Conservation (phyloP, 2,329 filamentous ascomycete species). For the Fusarium nygamai region DNA sequence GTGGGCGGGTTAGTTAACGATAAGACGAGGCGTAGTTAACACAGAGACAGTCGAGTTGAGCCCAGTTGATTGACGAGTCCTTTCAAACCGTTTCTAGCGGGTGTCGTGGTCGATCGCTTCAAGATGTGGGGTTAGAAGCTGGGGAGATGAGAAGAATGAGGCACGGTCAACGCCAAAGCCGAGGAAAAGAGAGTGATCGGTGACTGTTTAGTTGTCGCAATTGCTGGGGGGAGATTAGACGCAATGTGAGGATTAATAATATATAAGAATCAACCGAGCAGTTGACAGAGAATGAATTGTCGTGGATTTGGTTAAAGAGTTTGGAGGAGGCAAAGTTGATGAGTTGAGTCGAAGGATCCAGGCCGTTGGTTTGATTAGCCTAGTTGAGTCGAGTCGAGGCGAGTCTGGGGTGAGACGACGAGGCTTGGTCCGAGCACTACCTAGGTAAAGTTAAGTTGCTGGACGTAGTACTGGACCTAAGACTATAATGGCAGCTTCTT, state of each 20-base stretch:
- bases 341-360: slow-evolving; percentile 15
- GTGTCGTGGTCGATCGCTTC: slow-evolving; percentile 31
- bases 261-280: background rate
- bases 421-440: background rate
- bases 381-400: background rate
- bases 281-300: background rate
- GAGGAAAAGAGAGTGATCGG: background rate
- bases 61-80: background rate
- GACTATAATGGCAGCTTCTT: background rate
- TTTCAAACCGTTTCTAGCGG: slow-evolving; percentile 13
- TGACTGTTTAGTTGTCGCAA: background rate
- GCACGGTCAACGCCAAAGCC: slow-evolving; percentile 15
- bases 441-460: background rate
- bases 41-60: slow-evolving; percentile 10
- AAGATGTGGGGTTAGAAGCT: slow-evolving; percentile 32
- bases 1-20: background rate
- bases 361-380: background rate
- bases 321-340: slow-evolving; percentile 29
- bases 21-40: background rate
- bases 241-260: background rate
- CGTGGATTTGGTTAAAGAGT: background rate
- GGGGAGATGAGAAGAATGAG: slow-evolving; percentile 15
- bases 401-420: slow-evolving; percentile 8
- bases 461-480: background rate
- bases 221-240: background rate